These are phyloP conservation scores for Ogataea nakhonphanomensis DNA, from an alignment of 805 yeast genomes.

Conservation along the genomic window DNA sequence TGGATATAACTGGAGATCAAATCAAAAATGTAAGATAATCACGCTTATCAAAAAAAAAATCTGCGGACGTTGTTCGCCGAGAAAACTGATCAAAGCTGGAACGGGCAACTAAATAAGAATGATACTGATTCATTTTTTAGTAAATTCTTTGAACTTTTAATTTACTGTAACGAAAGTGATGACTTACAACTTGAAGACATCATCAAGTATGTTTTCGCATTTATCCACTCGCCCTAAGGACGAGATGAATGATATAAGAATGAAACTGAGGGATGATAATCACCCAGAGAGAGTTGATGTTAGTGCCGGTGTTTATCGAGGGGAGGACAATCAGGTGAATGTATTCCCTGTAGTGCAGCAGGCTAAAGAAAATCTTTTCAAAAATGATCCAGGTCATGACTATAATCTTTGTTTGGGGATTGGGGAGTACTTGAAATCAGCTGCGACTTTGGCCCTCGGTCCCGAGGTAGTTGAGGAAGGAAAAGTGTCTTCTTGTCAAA, in stretches of 20 bases:
- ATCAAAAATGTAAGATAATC: constrained; percentile 1
- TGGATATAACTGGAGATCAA: constrained; percentile 31
- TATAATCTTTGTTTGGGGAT: constrained; percentile 42
- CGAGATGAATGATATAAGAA: constrained; percentile 1
- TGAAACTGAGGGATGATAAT: constrained; percentile 24
- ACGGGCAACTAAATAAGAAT: no score
- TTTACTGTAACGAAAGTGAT: no score
- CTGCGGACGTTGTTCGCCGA: neutral
- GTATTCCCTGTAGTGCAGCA: neutral
- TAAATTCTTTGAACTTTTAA: no score
- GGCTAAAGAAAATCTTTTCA: constrained; percentile 23
- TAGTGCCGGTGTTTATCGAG: constrained; percentile 40
- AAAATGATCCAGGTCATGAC: constrained; percentile 42
- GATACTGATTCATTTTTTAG: no score
- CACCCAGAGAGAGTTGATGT: constrained; percentile 38
- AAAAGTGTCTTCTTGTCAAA: constrained; percentile 43
- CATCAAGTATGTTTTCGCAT: no score
- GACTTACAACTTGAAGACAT: no score
- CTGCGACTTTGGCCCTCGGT: constrained; percentile 39
- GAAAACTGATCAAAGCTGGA: no score
- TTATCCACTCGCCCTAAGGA: no score
- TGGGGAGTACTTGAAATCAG: constrained; percentile 35
- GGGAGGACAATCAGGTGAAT: constrained; percentile 32
- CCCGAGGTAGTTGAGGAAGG: constrained; percentile 26
- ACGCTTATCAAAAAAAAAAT: neutral